These are phyloP conservation scores for Suillus plorans DNA, from an alignment of 768 basidiomycete genomes.

Conservation along the genomic window DNA sequence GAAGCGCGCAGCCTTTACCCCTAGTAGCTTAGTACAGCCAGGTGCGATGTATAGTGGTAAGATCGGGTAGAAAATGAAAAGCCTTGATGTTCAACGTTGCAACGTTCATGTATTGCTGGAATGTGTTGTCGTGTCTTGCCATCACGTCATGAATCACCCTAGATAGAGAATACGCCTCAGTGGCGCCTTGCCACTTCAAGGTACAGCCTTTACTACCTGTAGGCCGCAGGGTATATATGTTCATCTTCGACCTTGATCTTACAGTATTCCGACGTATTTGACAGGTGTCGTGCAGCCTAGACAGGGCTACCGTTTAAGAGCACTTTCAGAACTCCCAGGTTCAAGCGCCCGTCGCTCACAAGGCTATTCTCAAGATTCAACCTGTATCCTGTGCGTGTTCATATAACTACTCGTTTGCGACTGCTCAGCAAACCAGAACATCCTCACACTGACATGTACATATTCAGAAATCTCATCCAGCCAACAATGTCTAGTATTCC, in stretches of 20 bases:
- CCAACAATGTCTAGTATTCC: constrained; percentile 16
- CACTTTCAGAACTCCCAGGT: neutral
- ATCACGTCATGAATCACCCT: neutral
- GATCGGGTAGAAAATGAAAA: too few species aligned
- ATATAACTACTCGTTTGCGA: neutral
- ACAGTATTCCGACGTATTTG: neutral
- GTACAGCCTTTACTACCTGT: neutral
- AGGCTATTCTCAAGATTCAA: neutral
- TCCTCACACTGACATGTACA: constrained; percentile 20
- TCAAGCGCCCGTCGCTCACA: neutral
- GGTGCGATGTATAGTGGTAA: too few species aligned
- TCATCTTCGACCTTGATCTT: neutral
- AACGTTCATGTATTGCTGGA: too few species aligned
- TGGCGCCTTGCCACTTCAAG: neutral
- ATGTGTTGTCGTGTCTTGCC: too few species aligned
- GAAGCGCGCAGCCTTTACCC: neutral
- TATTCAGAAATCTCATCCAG: constrained; percentile 14
- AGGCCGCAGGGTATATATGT: neutral
- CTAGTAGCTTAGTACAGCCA: too few species aligned
- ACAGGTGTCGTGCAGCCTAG: neutral
- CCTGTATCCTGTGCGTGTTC: neutral
- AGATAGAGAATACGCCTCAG: neutral
- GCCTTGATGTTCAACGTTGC: too few species aligned
- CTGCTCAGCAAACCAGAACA: neutral
- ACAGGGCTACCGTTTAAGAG: neutral